Evolutionary conservation across 805 yeast genomes (phyloP), one percentile per base, ranked within the genome.

Genomic region (Metschnikowia kofuensis): DNA sequence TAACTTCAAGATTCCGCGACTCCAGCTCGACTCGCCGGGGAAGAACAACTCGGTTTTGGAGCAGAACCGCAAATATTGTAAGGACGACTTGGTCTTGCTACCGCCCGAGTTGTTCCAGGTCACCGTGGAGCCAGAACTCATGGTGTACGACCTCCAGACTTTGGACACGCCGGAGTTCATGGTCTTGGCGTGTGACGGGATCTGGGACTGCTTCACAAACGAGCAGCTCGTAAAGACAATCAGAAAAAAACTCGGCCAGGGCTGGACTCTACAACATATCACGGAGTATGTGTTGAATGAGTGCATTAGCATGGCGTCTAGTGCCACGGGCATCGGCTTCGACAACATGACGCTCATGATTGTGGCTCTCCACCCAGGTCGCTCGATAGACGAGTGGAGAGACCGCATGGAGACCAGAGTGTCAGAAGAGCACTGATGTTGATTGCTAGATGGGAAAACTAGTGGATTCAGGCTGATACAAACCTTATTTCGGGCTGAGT

Each of bases 291-390:
- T 86, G 2, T 65, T 87, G 46, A 87, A 85, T 54, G 82, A 80
- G 52, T 83, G 89, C 48, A 76, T 87, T 44, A 75, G 80, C 7
- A 80, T 82, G 78, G 91, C 92, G 1, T 80, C 84, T 55, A 82
- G 85, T 34, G 74, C 78, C 30, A 87, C 92, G 0, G 94, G 94
- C 2, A 79, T 85, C 27, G 95, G 95, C 0, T 86, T 84, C 57
- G 95, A 87, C 63, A 87, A 87, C 60, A 87, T 87, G 92, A 85
- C 91, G 0, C 69, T 85, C 15, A 75, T 84, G n/a, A 77, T 87
- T 6, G 75, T 86, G 8, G 86, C 86, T 1, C 61, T 84, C 35
- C 88, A 85, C 59, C 72, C 73, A 32, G 48, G 51, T 16, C 71
- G 68, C 41, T 60, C 71, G 1, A 59, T 84, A 38, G 78, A 78